A percentile compares a stretch with the other conserved stretches of the same genome.
phyloP scores from a whole-genome alignment of 2,329 filamentous ascomycete genomes.

The Ascochyta pisi region DNA sequence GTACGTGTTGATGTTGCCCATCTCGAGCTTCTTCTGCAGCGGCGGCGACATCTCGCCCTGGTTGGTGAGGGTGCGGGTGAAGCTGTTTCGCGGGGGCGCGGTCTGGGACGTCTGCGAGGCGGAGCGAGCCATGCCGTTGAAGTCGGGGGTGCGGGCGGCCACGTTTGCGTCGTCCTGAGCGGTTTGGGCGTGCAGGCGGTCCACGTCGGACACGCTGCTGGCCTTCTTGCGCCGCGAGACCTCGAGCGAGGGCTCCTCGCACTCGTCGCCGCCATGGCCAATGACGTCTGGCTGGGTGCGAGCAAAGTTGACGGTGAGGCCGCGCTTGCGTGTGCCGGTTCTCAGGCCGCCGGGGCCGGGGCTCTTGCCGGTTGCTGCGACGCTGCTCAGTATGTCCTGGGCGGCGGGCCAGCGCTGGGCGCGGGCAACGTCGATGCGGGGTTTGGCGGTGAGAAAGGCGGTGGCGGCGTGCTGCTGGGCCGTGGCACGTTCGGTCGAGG shows the following conservation, averaged over 20 bases:
- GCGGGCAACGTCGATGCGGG: constrained; percentile 57
- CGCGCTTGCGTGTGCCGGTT: constrained; percentile 62
- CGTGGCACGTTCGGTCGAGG: constrained; percentile 55
- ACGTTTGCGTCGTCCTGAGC: constrained; percentile 43
- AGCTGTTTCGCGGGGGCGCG: constrained; percentile 35
- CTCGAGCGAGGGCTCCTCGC: constrained; percentile 73
- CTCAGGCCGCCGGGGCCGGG: constrained; percentile 47
- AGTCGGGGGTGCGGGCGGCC: constrained; percentile 33
- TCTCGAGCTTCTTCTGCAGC: constrained; percentile 46
- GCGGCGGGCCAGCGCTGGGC: constrained; percentile 61
- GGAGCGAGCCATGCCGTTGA: constrained; percentile 32
- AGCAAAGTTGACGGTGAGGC: constrained; percentile 76
- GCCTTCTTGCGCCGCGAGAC: constrained; percentile 66
- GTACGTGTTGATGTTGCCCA: constrained; percentile 46
- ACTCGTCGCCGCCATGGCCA: constrained; percentile 89
- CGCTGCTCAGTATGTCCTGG: constrained; percentile 50
- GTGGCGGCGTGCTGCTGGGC: constrained; percentile 37
- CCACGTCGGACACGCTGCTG: constrained; percentile 25
- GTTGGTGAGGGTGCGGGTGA: constrained; percentile 44
- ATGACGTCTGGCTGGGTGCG: constrained; percentile 79
- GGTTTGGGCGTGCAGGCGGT: constrained; percentile 25
- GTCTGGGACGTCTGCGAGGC: constrained; percentile 35
- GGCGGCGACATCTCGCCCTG: constrained; percentile 47
- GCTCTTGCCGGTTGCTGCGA: constrained; percentile 40
- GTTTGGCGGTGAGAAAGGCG: constrained; percentile 42